These are phyloP conservation scores for Nicotiana otophora DNA, from an alignment of 257 asterid species.

Conservation along the genomic window DNA sequence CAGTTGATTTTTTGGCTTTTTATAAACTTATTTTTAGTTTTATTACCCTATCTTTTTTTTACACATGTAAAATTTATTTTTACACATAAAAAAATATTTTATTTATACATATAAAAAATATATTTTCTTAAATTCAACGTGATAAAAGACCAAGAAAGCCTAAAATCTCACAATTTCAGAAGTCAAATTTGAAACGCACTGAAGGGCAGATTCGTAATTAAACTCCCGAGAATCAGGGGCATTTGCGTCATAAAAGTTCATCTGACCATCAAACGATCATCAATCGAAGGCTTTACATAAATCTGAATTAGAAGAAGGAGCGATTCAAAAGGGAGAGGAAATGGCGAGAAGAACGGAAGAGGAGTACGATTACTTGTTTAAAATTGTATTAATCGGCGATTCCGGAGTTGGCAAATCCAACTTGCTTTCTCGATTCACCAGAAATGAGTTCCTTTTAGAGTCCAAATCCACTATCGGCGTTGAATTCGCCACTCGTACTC, in stretches of 20 bases:
- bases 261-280: conserved; percentile 11
- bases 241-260: conserved; percentile 18
- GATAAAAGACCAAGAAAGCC: no score
- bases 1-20: no score
- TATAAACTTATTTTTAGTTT: no score
- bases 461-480: conserved; percentile 54
- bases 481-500: conserved; percentile 51
- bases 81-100: no score
- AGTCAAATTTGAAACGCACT: not conserved
- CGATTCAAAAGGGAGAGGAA: conserved; percentile 19
- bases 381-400: conserved; percentile 44
- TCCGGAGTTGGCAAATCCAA: conserved; percentile 45
- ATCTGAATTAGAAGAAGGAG: not conserved
- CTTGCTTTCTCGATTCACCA: conserved; percentile 40
- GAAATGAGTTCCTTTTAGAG: conserved; percentile 43
- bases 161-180: no score
- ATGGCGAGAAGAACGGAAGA: conserved; percentile 52
- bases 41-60: no score
- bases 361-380: conserved; percentile 48
- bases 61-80: no score
- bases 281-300: not conserved
- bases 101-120: no score
- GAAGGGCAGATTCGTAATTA: conserved; percentile 7
- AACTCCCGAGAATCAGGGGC: not conserved
- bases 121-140: no score